phyloP scores from a whole-genome alignment of 1,139 yeast genomes.

The Suhomyces bolitotheri region DNA sequence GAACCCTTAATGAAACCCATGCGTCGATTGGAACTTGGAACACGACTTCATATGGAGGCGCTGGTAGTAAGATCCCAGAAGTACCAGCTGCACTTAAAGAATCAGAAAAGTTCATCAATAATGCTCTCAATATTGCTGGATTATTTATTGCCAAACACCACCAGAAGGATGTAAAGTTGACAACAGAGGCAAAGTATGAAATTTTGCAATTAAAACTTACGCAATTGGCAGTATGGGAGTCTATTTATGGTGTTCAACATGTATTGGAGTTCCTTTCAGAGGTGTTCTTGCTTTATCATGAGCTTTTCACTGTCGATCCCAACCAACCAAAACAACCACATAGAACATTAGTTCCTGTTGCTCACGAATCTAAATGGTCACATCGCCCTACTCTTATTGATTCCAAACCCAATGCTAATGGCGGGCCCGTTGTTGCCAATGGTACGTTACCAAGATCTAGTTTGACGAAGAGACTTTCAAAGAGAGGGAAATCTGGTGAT shows the following conservation, averaged over 20 bases:
- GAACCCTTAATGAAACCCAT: constrained; percentile 4
- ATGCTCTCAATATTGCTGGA: constrained; percentile 48
- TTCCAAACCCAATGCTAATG: constrained; percentile 27
- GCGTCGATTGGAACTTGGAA: constrained; percentile 5
- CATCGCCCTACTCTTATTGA: constrained; percentile 51
- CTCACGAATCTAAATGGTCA: constrained; percentile 38
- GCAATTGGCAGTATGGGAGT: constrained; percentile 69
- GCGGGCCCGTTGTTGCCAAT: background rate
- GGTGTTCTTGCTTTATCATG: constrained; percentile 60
- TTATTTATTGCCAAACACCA: constrained; percentile 35
- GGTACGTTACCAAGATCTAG: constrained; percentile 4
- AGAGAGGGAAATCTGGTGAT: constrained; percentile 1
- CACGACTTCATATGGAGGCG: background rate
- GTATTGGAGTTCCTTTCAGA: constrained; percentile 68
- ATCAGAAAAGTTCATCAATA: constrained; percentile 42
- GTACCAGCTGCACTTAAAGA: constrained; percentile 17
- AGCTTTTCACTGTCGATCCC: constrained; percentile 46
- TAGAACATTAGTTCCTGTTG: constrained; percentile 11
- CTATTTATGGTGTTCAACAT: constrained; percentile 57
- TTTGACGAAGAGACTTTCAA: constrained; percentile 9
- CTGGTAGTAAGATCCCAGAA: constrained; percentile 1
- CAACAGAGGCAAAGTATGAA: constrained; percentile 48
- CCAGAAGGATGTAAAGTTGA: constrained; percentile 29
- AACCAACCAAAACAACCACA: constrained; percentile 14
- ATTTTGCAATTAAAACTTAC: constrained; percentile 75